phyloP scores from a whole-genome alignment of 2,329 filamentous ascomycete genomes.

The Xenosphaeropsis pyriputrescens region DNA sequence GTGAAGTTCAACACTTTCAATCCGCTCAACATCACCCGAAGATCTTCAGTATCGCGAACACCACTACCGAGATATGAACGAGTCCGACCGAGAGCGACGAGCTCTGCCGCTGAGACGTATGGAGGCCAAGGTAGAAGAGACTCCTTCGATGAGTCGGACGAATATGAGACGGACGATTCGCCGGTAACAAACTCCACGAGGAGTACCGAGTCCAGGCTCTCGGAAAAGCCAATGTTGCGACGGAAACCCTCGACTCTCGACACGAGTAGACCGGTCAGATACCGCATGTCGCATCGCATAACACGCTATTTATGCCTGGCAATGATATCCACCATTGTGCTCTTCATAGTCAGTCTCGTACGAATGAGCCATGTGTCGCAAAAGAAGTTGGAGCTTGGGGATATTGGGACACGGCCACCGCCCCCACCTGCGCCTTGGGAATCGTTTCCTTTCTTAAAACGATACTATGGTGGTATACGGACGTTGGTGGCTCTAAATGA shows the following conservation, averaged over 20 bases:
- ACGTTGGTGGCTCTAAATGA: conserved; percentile 49
- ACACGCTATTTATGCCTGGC: conserved; percentile 65
- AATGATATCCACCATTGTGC: conserved; percentile 50
- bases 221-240: conserved; percentile 15
- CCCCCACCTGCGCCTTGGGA: conserved; percentile 65
- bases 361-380: conserved; percentile 61
- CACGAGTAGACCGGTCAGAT: conserved; percentile 6
- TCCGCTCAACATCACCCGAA: conserved; percentile 20
- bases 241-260: conserved; percentile 8
- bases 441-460: conserved; percentile 66
- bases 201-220: conserved; percentile 15
- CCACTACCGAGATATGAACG: background rate
- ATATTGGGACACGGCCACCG: conserved; percentile 41
- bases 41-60: background rate
- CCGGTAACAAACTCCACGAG: conserved; percentile 14
- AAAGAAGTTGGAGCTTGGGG: conserved; percentile 38
- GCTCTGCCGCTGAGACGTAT: conserved; percentile 16
- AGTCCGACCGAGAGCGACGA: conserved; percentile 2
- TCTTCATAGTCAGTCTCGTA: conserved; percentile 66
- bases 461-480: conserved; percentile 81
- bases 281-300: conserved; percentile 49
- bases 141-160: conserved; percentile 33
- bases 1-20: conserved; percentile 28
- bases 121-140: conserved; percentile 2
- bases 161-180: conserved; percentile 25